Evolutionary conservation across 768 basidiomycete genomes (phyloP).

Genomic region (Hydnum rufescens): DNA sequence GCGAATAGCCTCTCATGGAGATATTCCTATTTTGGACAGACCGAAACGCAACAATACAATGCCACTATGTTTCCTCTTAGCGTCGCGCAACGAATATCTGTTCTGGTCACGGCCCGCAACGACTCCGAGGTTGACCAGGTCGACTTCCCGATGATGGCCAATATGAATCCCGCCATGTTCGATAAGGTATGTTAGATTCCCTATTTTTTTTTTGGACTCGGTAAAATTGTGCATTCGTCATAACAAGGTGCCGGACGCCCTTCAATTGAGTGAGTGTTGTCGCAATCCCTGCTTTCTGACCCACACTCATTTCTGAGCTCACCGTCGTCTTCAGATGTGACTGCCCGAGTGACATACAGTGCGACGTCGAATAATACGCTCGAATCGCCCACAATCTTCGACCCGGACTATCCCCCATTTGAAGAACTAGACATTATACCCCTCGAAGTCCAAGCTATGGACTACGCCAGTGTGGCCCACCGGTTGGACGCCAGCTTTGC

Average conservation of each 20-base stretch:
- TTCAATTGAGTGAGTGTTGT: constrained; percentile 47
- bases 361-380: constrained; percentile 22
- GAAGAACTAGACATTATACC: constrained; percentile 57
- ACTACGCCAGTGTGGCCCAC: constrained; percentile 33
- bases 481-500: constrained; percentile 59
- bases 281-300: background rate
- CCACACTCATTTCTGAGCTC: background rate
- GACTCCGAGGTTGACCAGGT: constrained; percentile 29
- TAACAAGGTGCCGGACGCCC: constrained; percentile 37
- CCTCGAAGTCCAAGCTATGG: constrained; percentile 25
- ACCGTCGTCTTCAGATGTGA: constrained; percentile 35
- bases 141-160: constrained; percentile 82
- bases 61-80: constrained; percentile 55
- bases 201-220: background rate
- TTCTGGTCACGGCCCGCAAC: constrained; percentile 81
- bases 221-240: background rate
- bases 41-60: constrained; percentile 36
- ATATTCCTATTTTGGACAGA: constrained; percentile 27
- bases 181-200: constrained; percentile 22
- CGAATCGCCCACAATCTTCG: constrained; percentile 11
- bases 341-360: constrained; percentile 65
- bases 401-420: constrained; percentile 32
- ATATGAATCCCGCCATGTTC: constrained; percentile 79
- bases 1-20: background rate
- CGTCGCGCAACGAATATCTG: constrained; percentile 83